Conservation (phyloP, 2,329 filamentous ascomycete genomes). For the Laburnicola sp. region DNA sequence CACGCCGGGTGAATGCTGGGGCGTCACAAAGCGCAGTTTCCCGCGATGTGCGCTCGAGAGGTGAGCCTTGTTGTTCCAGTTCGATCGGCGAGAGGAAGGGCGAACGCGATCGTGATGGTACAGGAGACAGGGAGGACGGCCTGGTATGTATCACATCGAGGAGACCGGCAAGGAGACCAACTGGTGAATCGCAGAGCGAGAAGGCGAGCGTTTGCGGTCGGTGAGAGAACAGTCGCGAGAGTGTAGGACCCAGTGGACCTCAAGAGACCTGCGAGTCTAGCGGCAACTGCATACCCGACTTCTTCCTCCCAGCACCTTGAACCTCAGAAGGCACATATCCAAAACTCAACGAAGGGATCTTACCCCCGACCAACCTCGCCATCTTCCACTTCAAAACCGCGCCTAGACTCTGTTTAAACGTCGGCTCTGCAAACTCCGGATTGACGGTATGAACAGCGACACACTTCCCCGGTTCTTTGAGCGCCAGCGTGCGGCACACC, state of each 20-base stretch:
- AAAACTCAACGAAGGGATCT: constrained; percentile 53
- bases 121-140: constrained; percentile 11
- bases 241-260: constrained; percentile 2
- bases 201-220: constrained; percentile 44
- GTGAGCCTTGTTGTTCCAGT: constrained; percentile 29
- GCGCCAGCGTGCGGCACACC: constrained; percentile 52
- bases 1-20: constrained; percentile 11
- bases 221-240: constrained; percentile 34
- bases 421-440: constrained; percentile 58
- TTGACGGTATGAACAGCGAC: constrained; percentile 64
- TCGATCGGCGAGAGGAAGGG: constrained; percentile 39
- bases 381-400: constrained; percentile 61
- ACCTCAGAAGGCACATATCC: constrained; percentile 62
- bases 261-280: background rate
- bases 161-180: constrained; percentile 39
- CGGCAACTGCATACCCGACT: background rate
- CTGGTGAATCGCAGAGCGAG: constrained; percentile 45
- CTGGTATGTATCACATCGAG: constrained; percentile 39
- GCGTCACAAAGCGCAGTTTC: constrained; percentile 8
- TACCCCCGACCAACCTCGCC: constrained; percentile 48
- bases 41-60: constrained; percentile 12
- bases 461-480: constrained; percentile 55
- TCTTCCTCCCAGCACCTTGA: background rate
- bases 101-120: constrained; percentile 26
- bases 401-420: constrained; percentile 47